Evolutionary conservation across 1,284 basidiomycete genomes (phyloP).

Genomic region (Trichosporon coremiiforme): DNA sequence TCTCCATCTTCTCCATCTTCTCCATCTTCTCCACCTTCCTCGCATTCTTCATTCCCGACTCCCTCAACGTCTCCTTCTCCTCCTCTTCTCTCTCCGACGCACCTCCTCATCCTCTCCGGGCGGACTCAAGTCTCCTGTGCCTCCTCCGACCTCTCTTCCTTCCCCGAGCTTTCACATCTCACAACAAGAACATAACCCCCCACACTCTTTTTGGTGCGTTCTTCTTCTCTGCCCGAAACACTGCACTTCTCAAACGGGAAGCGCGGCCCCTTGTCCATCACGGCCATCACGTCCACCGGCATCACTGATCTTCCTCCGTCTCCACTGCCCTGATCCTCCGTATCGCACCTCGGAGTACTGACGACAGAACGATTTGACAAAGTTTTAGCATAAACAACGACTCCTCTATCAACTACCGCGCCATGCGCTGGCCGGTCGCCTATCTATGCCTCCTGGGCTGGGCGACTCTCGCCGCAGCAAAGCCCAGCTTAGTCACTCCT

Average conservation of each 20-base stretch:
- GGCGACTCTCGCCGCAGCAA: conserved; percentile 33
- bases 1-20: neutral
- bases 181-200: neutral
- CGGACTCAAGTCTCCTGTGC: conserved; percentile 4
- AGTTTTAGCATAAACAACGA: conserved; percentile 5
- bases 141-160: neutral
- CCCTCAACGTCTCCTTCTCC: neutral
- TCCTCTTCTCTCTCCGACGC: conserved; percentile 5
- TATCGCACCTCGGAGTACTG: neutral
- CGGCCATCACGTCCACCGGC: neutral
- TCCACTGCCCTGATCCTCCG: neutral
- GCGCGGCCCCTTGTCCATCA: neutral
- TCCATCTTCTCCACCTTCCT: neutral
- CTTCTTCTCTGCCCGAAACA: neutral
- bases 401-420: conserved; percentile 19
- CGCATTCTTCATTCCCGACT: neutral
- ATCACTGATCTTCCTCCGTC: neutral
- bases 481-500: conserved; percentile 46
- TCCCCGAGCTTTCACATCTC: neutral
- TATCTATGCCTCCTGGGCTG: conserved; percentile 19
- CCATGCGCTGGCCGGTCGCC: conserved; percentile 30
- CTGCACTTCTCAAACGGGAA: neutral
- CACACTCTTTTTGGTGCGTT: conserved; percentile 3
- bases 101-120: conserved; percentile 5
- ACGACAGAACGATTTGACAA: conserved; percentile 26